A percentile compares a stretch with the other conserved stretches of the same genome.
phyloP scores from a whole-genome alignment of 2,329 filamentous ascomycete species.

The Stemphylium vesicarium region DNA sequence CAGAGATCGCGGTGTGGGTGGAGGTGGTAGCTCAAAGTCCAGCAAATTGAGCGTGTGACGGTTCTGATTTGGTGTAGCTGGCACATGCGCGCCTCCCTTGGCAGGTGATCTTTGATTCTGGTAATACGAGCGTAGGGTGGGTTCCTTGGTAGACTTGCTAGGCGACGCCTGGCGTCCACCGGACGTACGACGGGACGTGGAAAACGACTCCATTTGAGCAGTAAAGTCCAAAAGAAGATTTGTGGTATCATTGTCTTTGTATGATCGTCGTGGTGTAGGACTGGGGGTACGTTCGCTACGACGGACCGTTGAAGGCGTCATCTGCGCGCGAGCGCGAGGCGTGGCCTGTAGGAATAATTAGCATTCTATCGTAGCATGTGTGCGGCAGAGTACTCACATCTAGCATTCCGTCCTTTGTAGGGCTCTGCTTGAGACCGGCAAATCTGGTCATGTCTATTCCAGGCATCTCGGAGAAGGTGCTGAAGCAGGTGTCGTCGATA shows the following conservation, averaged over 20 bases:
- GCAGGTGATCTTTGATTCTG: slow-evolving; percentile 44
- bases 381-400: slow-evolving; percentile 21
- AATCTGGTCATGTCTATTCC: slow-evolving; percentile 79
- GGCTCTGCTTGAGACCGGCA: slow-evolving; percentile 70
- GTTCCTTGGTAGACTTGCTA: slow-evolving; percentile 56
- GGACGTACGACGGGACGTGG: slow-evolving; percentile 49
- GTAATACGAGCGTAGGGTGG: slow-evolving; percentile 55
- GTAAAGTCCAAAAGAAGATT: slow-evolving; percentile 89
- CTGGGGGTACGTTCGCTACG: slow-evolving; percentile 54
- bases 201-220: slow-evolving; percentile 70
- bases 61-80: slow-evolving; percentile 41
- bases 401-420: slow-evolving; percentile 47
- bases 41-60: slow-evolving; percentile 55
- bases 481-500: slow-evolving; percentile 77
- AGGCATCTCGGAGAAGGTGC: slow-evolving; percentile 86
- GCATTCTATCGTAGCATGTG: neutral
- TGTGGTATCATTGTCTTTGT: slow-evolving; percentile 65
- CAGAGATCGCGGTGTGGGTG: slow-evolving; percentile 88
- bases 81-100: slow-evolving; percentile 34
- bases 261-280: slow-evolving; percentile 61
- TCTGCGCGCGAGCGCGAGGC: slow-evolving; percentile 45
- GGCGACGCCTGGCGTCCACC: slow-evolving; percentile 56
- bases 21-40: slow-evolving; percentile 92
- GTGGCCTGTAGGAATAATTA: slow-evolving; percentile 32
- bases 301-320: slow-evolving; percentile 59